Evolutionary conservation across 1,139 yeast species (phyloP), one percentile per base, ranked within the genome.

Genomic region (Yamadazyma siamensis): DNA sequence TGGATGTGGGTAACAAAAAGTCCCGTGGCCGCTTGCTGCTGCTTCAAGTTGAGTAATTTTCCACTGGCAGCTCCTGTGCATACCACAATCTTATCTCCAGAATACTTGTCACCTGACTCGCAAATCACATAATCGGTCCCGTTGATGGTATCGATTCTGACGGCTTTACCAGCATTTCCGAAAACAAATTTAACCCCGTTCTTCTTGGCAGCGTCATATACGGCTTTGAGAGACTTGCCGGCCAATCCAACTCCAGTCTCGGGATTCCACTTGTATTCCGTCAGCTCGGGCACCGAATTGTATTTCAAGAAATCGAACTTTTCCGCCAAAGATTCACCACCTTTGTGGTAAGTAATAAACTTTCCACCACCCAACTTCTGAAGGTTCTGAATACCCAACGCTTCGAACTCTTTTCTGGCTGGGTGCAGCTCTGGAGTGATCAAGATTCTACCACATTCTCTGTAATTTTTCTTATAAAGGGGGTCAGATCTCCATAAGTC

Each of bases 21-120:
- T 4, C 61, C 65, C 3, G 60, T 54, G n/a, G 69, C 65, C 3
- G 52, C 34, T 29, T 56, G 60, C 32, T 61, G 68, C 9, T 44
- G 44, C 17, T 52, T 43, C 27, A 62, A 43, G 31, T 59, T 54
- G 10, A 62, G 26, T 3, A 61, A 23, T 16, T 33, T 30, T 6
- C 52, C 63, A 0, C 65, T 50, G 13, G 53, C 37, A 4, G 69
- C 66, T 16, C 69, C 69, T 21, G 55, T 45, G 18, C 50, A 29
- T 13, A 61, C 34, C 5, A 62, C 15, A 2, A 61, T 47, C 25
- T 48, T 44, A 25, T 56, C 61, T 3, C 63, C 65, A 1, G 55
- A 45, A 22, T 44, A 41, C 11, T 22, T 25, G 2, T 35, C 6
- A 1, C 63, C 65, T 33, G 38, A 43, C 14, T 34, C 43, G 4